Evolutionary conservation across 129 eudicot genomes (phyloP), one percentile per base, ranked within the genome.

Genomic region (Flaveria ramosissima): DNA sequence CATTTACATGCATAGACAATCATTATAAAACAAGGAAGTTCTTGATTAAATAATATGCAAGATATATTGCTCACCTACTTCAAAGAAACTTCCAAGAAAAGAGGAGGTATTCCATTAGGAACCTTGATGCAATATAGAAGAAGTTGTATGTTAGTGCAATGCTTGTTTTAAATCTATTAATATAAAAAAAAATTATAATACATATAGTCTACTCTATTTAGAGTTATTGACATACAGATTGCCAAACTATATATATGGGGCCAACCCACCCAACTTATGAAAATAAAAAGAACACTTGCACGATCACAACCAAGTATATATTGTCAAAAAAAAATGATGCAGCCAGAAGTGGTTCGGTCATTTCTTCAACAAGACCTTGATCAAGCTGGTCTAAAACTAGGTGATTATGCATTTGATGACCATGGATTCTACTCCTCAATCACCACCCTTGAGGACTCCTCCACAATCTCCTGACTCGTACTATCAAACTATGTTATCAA

Each of bases 51-150:
- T 20, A 47, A 59, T 71, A 71, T 15, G 17, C 36, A 42, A 80
- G 61, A 5, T 73, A 23, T 20, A 72, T 69, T 71, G 52, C 62
- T 48, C 45, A 77, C 73, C 70, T 66, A 65, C 85, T 68, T 81
- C 85, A 79, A 79, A 62, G 81, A 82, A 84, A 75, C 53, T 21
- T 77, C 76, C 81, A 86, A 83, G 83, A 76, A 84, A 84, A 80
- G 77, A 82, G 70, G 77, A 73, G 46, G 85, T 70, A 77, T 80
- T 68, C 46, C 12, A 5, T 66, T 55, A 72, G 87, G 76, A 77
- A 85, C 78, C 76, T 80, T 67, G 63, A 47, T 57, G 19, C 9
- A 19, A 46, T 57, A 36, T 17, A 73, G 8, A 36, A 83, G 59
- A 52, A 74, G 55, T 65, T 48, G 57, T 30, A 70, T 45, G 4